Percentiles rank a stretch among this genome's conserved stretches.
These are phyloP conservation scores for Akanthomyces dipterigenus DNA, from an alignment of 2,329 filamentous ascomycete genomes.

Conservation along the genomic window DNA sequence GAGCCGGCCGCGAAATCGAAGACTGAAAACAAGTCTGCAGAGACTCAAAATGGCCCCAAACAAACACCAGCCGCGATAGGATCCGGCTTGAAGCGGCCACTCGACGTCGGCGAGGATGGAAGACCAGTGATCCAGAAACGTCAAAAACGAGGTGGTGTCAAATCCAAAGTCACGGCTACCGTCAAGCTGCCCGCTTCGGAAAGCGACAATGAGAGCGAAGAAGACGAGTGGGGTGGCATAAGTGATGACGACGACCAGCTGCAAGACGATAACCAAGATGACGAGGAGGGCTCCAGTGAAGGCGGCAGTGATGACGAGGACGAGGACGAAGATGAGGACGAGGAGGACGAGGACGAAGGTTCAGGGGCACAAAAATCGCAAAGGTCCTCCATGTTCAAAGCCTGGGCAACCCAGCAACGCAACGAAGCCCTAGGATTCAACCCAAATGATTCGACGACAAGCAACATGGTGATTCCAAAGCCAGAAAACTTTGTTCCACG, in stretches of 20 bases:
- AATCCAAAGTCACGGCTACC: constrained; percentile 44
- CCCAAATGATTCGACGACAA: constrained; percentile 36
- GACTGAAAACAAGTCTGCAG: background rate
- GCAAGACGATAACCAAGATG: constrained; percentile 18
- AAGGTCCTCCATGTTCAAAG: constrained; percentile 69
- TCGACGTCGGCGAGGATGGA: constrained; percentile 73
- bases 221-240: constrained; percentile 58
- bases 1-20: constrained; percentile 9
- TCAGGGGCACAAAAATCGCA: constrained; percentile 23
- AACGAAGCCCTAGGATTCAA: constrained; percentile 72
- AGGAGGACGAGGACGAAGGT: constrained; percentile 26
- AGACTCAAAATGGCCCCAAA: constrained; percentile 4
- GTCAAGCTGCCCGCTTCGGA: constrained; percentile 34
- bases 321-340: constrained; percentile 27
- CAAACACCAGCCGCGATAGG: constrained; percentile 40
- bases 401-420: constrained; percentile 81
- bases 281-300: constrained; percentile 22
- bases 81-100: constrained; percentile 76
- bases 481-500: constrained; percentile 60
- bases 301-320: constrained; percentile 23
- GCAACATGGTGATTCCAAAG: constrained; percentile 45
- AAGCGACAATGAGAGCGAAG: constrained; percentile 21
- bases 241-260: constrained; percentile 38
- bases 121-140: constrained; percentile 77
- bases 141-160: constrained; percentile 61